Evolutionary conservation across 805 yeast species (phyloP), one percentile per base, ranked within the genome.

Genomic region (Cyberlindnera samutprakarnensis): DNA sequence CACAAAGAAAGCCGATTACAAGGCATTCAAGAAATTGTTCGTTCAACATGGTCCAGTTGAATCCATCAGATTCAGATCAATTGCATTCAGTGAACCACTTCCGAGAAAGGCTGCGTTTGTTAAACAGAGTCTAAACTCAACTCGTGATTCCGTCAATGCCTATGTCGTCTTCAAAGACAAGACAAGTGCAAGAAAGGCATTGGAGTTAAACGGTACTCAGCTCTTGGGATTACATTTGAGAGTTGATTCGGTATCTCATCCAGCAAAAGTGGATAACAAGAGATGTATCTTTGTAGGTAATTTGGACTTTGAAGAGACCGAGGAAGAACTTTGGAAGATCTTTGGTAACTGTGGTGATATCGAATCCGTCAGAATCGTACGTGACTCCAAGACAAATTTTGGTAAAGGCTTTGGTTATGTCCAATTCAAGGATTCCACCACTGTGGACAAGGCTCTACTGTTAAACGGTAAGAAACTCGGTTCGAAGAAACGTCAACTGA

Each of bases 331-430:
- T 22, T 92, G 95, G 94, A 69, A 65, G 33, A 85, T 79, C 54
- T 92, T 92, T 61, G 66, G 64, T 39, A 56, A 48, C 3, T 66
- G 77, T 41, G 85, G 84, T 18, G 78, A 72, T 18, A 81, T 92
- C 33, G 95, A 87, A 54, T 79, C 82, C 41, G 96, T 92, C 20
- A 74, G 99, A 56, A 71, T 92, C 28, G 72, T 92, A 21, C 75
- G 99, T 53, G 99, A 92, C 54, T 62, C 94, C 13, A 85, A 85
- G 61, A 90, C 96, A 15, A 90, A 92, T 49, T 66, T 90, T 37
- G 99, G 98, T 42, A 92, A 92, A 61, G 99, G 99, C 6, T 88
- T 92, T 62, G 98, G 95, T 6, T 84, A 88, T 54, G 87, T 92
- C 22, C 97, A 90, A 57, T 92, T 88, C 63, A 71, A 67, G 39